These are phyloP conservation scores for Hypsizygus ulmarius DNA, from an alignment of 1,284 basidiomycete species.

Conservation along the genomic window DNA sequence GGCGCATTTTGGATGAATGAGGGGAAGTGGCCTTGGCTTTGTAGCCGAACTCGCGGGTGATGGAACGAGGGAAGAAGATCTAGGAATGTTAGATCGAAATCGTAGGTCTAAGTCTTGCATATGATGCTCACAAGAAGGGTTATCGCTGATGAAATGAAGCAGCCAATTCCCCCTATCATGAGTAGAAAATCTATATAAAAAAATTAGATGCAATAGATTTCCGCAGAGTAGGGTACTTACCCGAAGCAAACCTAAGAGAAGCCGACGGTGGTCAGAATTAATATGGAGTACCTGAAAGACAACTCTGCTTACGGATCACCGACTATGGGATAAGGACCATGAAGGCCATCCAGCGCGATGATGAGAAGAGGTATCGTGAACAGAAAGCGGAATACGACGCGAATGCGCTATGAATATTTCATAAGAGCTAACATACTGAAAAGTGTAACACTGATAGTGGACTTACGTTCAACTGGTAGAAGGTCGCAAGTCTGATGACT, in stretches of 20 bases:
- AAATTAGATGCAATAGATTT: not conserved
- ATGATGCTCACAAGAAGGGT: constrained; percentile 58
- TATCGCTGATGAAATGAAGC: constrained; percentile 71
- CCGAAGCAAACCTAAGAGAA: constrained; percentile 46
- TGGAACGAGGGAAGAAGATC: constrained; percentile 76
- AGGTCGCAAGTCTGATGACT: constrained; percentile 65
- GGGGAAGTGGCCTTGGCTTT: constrained; percentile 33
- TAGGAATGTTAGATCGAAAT: constrained; percentile 22
- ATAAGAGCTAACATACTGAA: constrained; percentile 5
- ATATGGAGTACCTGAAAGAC: constrained; percentile 1
- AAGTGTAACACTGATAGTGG: not conserved
- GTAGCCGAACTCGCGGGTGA: constrained; percentile 61
- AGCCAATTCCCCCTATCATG: constrained; percentile 67
- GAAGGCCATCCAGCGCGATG: constrained; percentile 59
- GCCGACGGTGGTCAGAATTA: constrained; percentile 13
- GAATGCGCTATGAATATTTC: constrained; percentile 43
- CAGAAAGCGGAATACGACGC: constrained; percentile 67
- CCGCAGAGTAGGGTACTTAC: constrained; percentile 30
- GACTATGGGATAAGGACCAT: constrained; percentile 46
- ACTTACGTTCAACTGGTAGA: constrained; percentile 74
- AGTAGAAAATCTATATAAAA: constrained; percentile 54
- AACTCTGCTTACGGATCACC: constrained; percentile 47
- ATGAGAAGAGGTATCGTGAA: constrained; percentile 65
- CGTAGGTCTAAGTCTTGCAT: not conserved
- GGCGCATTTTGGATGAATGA: constrained; percentile 21